Base-by-base conservation (phyloP, 2,329 filamentous ascomycete genomes). In the Ophiostoma tasmaniense region DNA sequence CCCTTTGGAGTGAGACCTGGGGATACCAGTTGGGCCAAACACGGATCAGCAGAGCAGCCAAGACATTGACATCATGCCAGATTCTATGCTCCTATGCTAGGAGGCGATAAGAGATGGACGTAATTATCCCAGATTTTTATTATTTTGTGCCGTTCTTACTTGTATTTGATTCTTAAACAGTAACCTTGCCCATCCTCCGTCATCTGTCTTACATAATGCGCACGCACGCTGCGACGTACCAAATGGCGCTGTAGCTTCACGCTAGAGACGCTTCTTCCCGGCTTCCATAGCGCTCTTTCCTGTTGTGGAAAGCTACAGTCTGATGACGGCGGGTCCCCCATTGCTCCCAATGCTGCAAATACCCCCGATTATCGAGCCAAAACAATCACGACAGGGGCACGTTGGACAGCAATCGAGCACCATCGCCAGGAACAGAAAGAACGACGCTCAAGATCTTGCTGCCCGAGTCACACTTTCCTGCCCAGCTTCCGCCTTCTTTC, bases 241-340 rank as follows among this genome's bases (percentile, higher is more conserved):
- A 62, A 11, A n/a, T 39, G 62, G 50, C 50, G 50, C 50, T 65
- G 64, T 42, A 42, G n/a, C 22, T 55, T 22, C 64, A 28, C 64
- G 64, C 64, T 65, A 65, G 37, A 42, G 22, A 28, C 64, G 64
- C 64, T 65, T 65, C 64, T 42, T 65, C 64, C 64, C 64, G 64
- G 62, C 64, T 65, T 28, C 64, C 64, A 65, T 65, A 42, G 62
- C 62, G 20, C 64, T 45, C 37, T 65, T 39, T 42, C 64, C 64
- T 65, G 64, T 65, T 65, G 64, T 30, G 64, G 64, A 42, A 45
- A 64, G 20, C 30, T 35, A 62, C 59, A 62, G 30, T 28, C 30
- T 35, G 28, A 33, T 33, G 59, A 10, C 25, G 30, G 25, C 25
- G 25, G 25, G 14, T 20, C 11, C 20, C 14, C 14, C 17, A 5